Evolutionary conservation across 139 green algal genomes (phyloP).

Genomic region (Penium margaritaceum): DNA sequence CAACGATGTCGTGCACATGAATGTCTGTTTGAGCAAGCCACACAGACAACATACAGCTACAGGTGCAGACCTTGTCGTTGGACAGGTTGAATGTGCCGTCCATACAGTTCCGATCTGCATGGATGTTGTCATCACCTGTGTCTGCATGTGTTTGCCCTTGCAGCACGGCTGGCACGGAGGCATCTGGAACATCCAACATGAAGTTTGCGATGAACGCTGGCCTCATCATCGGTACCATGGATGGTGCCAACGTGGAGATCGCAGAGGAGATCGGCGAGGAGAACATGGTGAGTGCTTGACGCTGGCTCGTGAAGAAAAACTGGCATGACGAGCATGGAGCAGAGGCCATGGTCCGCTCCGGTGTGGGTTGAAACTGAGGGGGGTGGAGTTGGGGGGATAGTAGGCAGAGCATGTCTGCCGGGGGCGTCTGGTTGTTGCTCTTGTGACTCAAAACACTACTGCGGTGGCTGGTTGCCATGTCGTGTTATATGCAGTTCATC

Average conservation of each 20-base stretch:
- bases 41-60: not conserved
- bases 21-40: not conserved
- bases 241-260: conserved; percentile 98
- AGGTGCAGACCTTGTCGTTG: not conserved
- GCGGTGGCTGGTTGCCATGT: not conserved
- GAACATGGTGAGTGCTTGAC: conserved; percentile 55
- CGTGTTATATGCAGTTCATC: conserved; percentile 54
- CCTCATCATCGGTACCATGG: conserved; percentile 96
- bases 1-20: not conserved
- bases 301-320: not conserved
- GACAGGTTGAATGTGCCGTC: not conserved
- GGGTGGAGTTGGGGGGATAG: too few relatives aligned
- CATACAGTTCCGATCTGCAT: not conserved
- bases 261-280: conserved; percentile 71
- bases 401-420: too few relatives aligned
- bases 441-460: too few relatives aligned
- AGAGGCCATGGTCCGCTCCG: not conserved
- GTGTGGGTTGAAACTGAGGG: not conserved
- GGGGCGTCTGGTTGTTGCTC: too few relatives aligned
- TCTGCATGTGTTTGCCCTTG: not conserved
- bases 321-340: not conserved
- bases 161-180: conserved; percentile 79
- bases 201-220: conserved; percentile 97
- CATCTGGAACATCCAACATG: conserved; percentile 92
- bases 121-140: not conserved